phyloP scores from a whole-genome alignment of 177 flowering plant species.

The Vitis hybrid region DNA sequence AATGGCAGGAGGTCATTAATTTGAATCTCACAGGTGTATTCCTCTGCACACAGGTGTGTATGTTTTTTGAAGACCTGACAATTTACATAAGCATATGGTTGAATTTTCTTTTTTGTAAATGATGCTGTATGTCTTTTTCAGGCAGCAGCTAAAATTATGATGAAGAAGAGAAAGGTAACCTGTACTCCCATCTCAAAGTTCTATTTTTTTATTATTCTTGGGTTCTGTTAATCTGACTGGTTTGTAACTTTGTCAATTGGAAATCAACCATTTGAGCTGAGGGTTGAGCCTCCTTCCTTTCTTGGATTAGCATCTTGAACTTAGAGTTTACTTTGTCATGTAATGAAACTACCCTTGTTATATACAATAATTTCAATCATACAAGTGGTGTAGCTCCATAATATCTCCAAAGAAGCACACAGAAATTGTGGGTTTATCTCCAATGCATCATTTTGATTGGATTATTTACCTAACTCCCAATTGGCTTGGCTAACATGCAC shows the following conservation, averaged over 20 bases:
- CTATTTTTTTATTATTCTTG: background rate
- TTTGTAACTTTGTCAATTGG: background rate
- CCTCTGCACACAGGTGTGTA: constrained; percentile 86
- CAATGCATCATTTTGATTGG: no score
- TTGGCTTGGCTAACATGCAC: no score
- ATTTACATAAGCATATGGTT: background rate
- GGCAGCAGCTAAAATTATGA: constrained; percentile 97
- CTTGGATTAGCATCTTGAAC: background rate
- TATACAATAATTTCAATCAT: background rate
- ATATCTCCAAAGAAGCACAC: no score
- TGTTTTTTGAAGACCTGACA: background rate
- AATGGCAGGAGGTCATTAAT: constrained; percentile 98
- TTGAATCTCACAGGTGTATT: constrained; percentile 94
- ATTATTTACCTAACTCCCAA: no score
- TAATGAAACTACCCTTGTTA: background rate
- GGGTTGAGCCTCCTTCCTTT: background rate
- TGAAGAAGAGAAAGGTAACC: constrained; percentile 90
- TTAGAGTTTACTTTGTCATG: background rate
- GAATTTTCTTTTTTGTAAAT: background rate
- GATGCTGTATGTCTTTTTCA: constrained; percentile 30
- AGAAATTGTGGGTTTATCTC: no score
- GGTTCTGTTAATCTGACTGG: background rate
- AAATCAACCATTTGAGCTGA: background rate
- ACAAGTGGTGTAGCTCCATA: no score
- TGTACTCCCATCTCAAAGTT: background rate